Evolutionary conservation across 2,329 filamentous ascomycete species (phyloP).

Genomic region (Atkinsonella hypoxylon): DNA sequence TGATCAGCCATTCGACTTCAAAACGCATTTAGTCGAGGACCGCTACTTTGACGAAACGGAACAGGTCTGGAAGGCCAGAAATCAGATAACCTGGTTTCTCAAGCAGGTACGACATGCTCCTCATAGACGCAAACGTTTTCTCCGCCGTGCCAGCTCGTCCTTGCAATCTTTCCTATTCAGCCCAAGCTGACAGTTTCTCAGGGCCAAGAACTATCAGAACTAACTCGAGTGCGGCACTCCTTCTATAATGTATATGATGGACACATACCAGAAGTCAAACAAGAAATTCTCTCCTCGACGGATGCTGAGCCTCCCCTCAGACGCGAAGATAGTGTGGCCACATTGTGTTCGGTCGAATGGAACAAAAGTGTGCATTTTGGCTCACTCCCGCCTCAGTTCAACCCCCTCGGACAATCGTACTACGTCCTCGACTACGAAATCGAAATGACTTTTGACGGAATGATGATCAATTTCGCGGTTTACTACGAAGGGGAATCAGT

Average conservation of each 20-base stretch:
- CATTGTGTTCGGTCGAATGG: too few species aligned
- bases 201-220: neutral
- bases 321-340: neutral
- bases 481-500: too few species aligned
- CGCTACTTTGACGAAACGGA: conserved; percentile 5
- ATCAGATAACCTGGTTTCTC: conserved; percentile 21
- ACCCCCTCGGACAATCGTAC: too few species aligned
- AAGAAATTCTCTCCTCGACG: neutral
- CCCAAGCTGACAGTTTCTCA: neutral
- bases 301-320: neutral
- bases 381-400: too few species aligned
- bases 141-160: too few species aligned
- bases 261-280: neutral
- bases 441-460: too few species aligned
- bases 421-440: too few species aligned
- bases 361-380: too few species aligned
- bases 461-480: too few species aligned
- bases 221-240: neutral
- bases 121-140: too few species aligned
- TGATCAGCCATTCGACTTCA: neutral
- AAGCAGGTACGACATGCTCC: neutral
- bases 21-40: conserved; percentile 5
- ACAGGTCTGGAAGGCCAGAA: neutral
- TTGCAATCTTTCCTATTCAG: neutral
- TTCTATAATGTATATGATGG: neutral